Percentiles rank a stretch among this genome's conserved stretches.
These are phyloP conservation scores for Chytridium lagenaria DNA, from an alignment of 371 early-diverging fungal genomes.

Conservation along the genomic window DNA sequence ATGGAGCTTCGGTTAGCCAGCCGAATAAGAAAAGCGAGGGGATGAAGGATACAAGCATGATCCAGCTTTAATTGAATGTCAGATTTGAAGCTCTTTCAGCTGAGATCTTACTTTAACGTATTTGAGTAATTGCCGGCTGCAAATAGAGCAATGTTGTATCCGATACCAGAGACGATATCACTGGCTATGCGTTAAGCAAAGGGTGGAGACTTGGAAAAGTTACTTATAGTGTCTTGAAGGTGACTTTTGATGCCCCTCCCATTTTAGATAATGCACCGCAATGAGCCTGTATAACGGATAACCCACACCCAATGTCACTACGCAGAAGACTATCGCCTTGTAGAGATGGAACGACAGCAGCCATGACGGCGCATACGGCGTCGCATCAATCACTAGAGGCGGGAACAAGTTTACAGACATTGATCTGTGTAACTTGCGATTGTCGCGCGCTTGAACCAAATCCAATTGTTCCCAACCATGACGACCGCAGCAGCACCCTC, in stretches of 20 bases:
- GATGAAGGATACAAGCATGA: constrained; percentile 73
- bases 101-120: constrained; percentile 61
- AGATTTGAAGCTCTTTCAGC: not conserved
- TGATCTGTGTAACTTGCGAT: not conserved
- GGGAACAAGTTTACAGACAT: constrained; percentile 17
- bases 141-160: constrained; percentile 56
- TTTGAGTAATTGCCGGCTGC: constrained; percentile 82
- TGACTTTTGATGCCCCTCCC: constrained; percentile 21
- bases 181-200: constrained; percentile 7
- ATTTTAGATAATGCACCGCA: constrained; percentile 18
- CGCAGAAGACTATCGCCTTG: constrained; percentile 18
- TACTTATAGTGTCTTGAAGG: not conserved
- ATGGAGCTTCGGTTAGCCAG: constrained; percentile 72
- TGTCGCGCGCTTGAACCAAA: too few species aligned
- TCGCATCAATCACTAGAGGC: not conserved
- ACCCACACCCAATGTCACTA: constrained; percentile 13
- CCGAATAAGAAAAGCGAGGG: constrained; percentile 73
- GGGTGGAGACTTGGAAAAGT: not conserved
- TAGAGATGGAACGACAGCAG: constrained; percentile 27
- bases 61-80: constrained; percentile 58
- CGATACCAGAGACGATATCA: constrained; percentile 21
- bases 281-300: constrained; percentile 33
- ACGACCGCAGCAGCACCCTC: too few species aligned
- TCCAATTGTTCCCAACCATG: not conserved
- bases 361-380: constrained; percentile 34